Evolutionary conservation across 306 rosid genomes (phyloP).

Genomic region (Cucurbita ficifolia): DNA sequence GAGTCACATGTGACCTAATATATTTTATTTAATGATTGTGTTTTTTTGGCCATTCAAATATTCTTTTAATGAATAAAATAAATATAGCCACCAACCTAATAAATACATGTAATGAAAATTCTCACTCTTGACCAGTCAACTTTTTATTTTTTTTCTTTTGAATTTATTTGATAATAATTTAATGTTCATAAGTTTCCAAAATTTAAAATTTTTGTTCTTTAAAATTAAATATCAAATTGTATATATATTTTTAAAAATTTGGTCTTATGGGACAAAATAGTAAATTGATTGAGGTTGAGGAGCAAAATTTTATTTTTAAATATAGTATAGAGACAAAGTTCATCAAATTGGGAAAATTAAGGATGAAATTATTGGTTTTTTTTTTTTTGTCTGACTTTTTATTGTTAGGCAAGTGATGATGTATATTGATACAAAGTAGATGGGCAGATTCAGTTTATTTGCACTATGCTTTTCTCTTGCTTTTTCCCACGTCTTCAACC

Average conservation of each 20-base stretch:
- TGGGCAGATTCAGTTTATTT: conserved; percentile 2
- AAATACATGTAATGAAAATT: too few relatives aligned
- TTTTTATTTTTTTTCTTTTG: too few relatives aligned
- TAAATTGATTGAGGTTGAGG: not conserved
- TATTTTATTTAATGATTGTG: not conserved
- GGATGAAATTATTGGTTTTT: not conserved
- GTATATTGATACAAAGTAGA: not conserved
- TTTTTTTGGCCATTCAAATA: not conserved
- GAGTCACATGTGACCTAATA: not conserved
- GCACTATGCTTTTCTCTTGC: not conserved
- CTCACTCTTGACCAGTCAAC: too few relatives aligned
- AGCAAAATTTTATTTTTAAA: not conserved
- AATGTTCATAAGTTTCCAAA: too few relatives aligned
- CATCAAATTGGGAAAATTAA: not conserved
- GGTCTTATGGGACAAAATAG: not conserved
- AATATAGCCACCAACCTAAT: not conserved
- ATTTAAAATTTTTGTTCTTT: too few relatives aligned
- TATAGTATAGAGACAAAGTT: not conserved
- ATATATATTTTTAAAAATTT: not conserved
- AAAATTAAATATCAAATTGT: too few relatives aligned
- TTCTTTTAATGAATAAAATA: not conserved
- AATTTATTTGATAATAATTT: too few relatives aligned
- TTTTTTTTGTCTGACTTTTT: conserved; percentile 6
- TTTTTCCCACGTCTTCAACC: not conserved
- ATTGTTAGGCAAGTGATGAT: conserved; percentile 4